Evolutionary conservation across 495 filamentous ascomycete genomes (phyloP), one percentile per base, ranked within the genome.

Genomic region (Achaetomiella virescens): DNA sequence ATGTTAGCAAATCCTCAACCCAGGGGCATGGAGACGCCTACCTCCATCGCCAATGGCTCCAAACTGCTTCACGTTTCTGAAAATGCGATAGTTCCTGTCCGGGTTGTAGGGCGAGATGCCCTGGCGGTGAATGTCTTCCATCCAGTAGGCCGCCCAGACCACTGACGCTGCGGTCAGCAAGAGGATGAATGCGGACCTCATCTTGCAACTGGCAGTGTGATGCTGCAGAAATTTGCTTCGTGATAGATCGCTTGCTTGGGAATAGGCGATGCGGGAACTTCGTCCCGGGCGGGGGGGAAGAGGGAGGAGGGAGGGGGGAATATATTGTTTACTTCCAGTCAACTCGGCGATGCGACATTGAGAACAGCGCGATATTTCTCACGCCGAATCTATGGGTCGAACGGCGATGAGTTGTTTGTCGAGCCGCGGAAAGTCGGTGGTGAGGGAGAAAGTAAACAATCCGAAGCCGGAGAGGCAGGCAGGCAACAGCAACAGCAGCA

Each of bases 21-120:
- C 11, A 24, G 29, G 41, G 1, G 11, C 3, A 29, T 7, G 12
- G 20, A 17, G 36, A 0, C 2, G 9, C 57, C 22, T 57, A 64
- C 62, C 51, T 57, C 90, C 90, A 59, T 92, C 86, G 65, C 85
- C 87, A 51, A 75, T 84, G 4, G 88, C 88, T 22, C 88, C 88
- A 67, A 78, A 90, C 59, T 90, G 87, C 72, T 80, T 86, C 43
- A 96, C 89, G 65, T 95, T 95, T 21, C 91, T 82, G 66, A 82
- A 95, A 29, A 95, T 75, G 57, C 84, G 72, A 63, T 89, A 92
- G 45, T 58, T 29, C 11, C 35, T 40, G 57, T 71, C 66, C 1
- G 56, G 38, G 52, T 70, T 73, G 61, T 72, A 73, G 14, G 76
- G 62, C 14, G 74, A 67, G 51, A 70, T 61, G 20, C 76, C 76